phyloP scores from a whole-genome alignment of 192 early-diverging fungal genomes.

The Spizellomyces punctatus region DNA sequence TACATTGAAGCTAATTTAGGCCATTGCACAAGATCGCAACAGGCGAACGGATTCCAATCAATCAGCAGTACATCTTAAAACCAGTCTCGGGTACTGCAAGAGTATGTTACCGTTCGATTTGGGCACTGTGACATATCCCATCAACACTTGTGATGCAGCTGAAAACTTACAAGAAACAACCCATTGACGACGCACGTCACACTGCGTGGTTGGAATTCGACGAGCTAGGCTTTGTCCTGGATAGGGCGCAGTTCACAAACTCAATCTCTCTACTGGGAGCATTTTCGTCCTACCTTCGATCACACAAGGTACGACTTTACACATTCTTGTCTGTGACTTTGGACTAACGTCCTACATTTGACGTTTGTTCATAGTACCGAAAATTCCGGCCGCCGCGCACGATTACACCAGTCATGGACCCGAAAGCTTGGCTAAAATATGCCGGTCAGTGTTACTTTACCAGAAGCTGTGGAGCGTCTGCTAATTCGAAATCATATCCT shows the following conservation, averaged over 20 bases:
- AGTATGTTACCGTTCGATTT: conserved; percentile 30
- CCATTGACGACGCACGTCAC: conserved; percentile 21
- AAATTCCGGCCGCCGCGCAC: conserved; percentile 82
- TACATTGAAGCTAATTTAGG: background rate
- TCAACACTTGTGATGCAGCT: conserved; percentile 8
- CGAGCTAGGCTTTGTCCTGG: conserved; percentile 87
- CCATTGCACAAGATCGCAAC: conserved; percentile 57
- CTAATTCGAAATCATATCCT: conserved; percentile 65
- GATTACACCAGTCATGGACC: conserved; percentile 80
- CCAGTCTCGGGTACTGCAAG: conserved; percentile 90
- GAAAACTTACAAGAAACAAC: conserved; percentile 18
- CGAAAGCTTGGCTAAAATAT: conserved; percentile 77
- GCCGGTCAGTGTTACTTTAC: conserved; percentile 33
- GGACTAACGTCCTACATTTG: background rate
- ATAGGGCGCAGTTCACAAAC: conserved; percentile 88
- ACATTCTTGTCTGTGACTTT: too few species aligned
- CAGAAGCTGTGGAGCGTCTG: background rate
- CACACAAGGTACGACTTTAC: conserved; percentile 61
- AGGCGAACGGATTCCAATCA: conserved; percentile 56
- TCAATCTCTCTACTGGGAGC: conserved; percentile 75
- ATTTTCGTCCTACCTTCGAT: conserved; percentile 79
- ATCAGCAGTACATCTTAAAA: conserved; percentile 83
- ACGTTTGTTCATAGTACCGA: conserved; percentile 63
- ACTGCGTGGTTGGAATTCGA: conserved; percentile 68
- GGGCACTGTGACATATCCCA: background rate